Evolutionary conservation across 495 filamentous ascomycete species (phyloP).

Genomic region (Xanthoparmelia taractica): DNA sequence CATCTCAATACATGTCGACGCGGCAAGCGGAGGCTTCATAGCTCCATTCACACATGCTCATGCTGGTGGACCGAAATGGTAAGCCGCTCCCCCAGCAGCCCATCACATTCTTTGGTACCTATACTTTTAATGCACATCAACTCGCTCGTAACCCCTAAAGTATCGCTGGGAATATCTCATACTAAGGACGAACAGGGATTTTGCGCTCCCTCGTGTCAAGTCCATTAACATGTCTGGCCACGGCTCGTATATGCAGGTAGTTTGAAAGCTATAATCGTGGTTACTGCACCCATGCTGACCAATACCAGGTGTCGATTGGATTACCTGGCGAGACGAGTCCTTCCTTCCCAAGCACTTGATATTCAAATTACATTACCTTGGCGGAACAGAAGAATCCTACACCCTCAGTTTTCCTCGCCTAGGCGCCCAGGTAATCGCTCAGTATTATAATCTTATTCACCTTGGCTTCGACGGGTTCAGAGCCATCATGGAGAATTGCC

Average conservation of each 20-base stretch:
- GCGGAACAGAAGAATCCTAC: slow-evolving; percentile 65
- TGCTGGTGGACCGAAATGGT: slow-evolving; percentile 55
- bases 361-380: slow-evolving; percentile 69
- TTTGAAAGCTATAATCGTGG: slow-evolving; percentile 29
- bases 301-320: slow-evolving; percentile 54
- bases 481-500: slow-evolving; percentile 61
- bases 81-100: slow-evolving; percentile 7
- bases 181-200: slow-evolving; percentile 43
- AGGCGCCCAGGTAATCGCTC: slow-evolving; percentile 61
- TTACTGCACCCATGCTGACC: slow-evolving; percentile 36
- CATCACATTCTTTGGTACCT: background rate
- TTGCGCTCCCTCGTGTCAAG: slow-evolving; percentile 61
- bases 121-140: background rate
- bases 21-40: slow-evolving; percentile 63
- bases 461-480: slow-evolving; percentile 61
- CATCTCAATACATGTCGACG: slow-evolving; percentile 72
- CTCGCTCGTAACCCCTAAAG: background rate
- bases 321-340: slow-evolving; percentile 63
- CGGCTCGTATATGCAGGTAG: slow-evolving; percentile 54
- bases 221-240: slow-evolving; percentile 70
- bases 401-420: slow-evolving; percentile 72
- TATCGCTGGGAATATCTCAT: background rate
- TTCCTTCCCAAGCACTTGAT: slow-evolving; percentile 63
- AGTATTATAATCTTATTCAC: slow-evolving; percentile 73
- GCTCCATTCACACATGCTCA: slow-evolving; percentile 62